These are phyloP conservation scores for Phaeoacremonium minimum DNA, from an alignment of 2,329 filamentous ascomycete species.

Conservation along the genomic window DNA sequence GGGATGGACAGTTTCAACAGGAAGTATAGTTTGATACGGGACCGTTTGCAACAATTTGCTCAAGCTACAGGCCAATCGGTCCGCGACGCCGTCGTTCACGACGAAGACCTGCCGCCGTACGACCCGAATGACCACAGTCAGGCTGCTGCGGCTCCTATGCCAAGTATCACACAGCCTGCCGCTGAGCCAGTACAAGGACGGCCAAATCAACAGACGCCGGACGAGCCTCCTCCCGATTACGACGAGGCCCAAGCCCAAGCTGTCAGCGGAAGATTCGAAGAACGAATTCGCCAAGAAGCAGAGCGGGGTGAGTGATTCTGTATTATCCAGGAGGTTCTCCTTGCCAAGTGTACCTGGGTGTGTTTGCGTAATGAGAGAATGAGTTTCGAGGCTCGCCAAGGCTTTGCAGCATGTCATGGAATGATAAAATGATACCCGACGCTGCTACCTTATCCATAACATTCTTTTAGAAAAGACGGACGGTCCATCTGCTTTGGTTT, in stretches of 20 bases:
- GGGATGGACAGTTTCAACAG: constrained; percentile 90
- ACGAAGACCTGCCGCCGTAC: constrained; percentile 87
- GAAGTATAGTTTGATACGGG: constrained; percentile 78
- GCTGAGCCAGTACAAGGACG: constrained; percentile 10
- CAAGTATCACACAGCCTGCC: constrained; percentile 17
- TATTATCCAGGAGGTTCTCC: background rate
- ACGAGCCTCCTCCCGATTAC: constrained; percentile 86
- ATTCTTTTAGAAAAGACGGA: too few species aligned
- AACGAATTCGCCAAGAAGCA: constrained; percentile 69
- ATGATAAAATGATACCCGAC: too few species aligned
- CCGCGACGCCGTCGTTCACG: constrained; percentile 48
- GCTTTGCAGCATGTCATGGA: too few species aligned
- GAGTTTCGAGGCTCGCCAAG: too few species aligned
- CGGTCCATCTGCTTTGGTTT: too few species aligned
- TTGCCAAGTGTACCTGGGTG: too few species aligned
- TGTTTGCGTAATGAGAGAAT: too few species aligned
- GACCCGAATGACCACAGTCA: constrained; percentile 28
- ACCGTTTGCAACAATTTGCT: constrained; percentile 73
- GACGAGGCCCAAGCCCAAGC: constrained; percentile 82
- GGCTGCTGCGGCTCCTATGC: constrained; percentile 16
- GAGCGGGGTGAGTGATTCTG: constrained; percentile 46
- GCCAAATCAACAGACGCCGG: constrained; percentile 36
- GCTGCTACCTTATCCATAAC: too few species aligned
- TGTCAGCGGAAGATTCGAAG: constrained; percentile 54
- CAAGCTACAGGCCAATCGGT: constrained; percentile 61